Percentiles rank a stretch among this genome's conserved stretches.
Evolutionary conservation across 441 rosid genomes (phyloP).

Genomic region (Adansonia rubrostipa): DNA sequence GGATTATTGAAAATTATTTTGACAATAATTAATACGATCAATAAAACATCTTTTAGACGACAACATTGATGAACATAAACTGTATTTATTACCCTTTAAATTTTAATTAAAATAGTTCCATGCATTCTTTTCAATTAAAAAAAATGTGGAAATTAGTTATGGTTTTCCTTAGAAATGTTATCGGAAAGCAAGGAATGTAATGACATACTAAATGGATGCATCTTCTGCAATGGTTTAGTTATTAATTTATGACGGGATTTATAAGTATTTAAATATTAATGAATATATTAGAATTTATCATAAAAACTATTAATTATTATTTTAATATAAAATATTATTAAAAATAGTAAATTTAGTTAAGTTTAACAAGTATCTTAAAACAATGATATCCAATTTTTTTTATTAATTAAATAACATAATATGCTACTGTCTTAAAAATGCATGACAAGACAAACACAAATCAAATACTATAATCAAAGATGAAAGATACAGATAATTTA

Average conservation of each 20-base stretch:
- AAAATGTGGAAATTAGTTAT: not conserved
- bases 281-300: too few relatives aligned
- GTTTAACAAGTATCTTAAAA: not conserved
- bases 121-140: too few relatives aligned
- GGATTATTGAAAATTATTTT: too few relatives aligned
- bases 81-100: too few relatives aligned
- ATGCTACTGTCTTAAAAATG: not conserved
- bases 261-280: not conserved
- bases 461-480: not conserved
- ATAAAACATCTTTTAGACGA: too few relatives aligned
- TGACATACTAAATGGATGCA: not conserved
- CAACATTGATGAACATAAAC: too few relatives aligned
- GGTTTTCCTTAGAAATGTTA: not conserved
- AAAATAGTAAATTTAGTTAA: not conserved
- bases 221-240: slow-evolving; percentile 7
- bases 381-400: not conserved
- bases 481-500: not conserved
- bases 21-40: too few relatives aligned
- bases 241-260: not conserved
- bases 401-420: not conserved
- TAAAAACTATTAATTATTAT: not conserved
- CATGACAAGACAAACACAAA: slow-evolving; percentile 20
- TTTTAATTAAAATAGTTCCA: not conserved
- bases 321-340: not conserved
- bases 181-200: not conserved